Percentiles rank a stretch among this genome's conserved stretches.
Evolutionary conservation across 768 basidiomycete species (phyloP).

Genomic region (Heimioporus sp.): DNA sequence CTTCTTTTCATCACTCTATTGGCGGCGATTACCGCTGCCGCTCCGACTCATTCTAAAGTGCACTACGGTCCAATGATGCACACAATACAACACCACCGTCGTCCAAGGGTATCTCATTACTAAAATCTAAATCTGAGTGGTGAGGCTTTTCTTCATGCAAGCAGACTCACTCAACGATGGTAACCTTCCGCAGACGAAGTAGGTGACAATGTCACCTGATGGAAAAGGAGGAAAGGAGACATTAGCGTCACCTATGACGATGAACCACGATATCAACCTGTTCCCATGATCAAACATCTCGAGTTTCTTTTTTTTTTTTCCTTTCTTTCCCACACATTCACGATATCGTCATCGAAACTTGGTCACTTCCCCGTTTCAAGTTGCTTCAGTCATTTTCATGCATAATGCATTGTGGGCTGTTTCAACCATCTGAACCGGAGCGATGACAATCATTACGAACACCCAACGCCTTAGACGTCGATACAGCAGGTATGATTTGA

Average conservation of each 20-base stretch:
- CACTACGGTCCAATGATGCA: background rate
- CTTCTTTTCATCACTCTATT: slow-evolving; percentile 3
- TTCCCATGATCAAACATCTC: background rate
- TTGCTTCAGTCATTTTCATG: too few species aligned
- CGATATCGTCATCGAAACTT: background rate
- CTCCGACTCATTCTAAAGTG: background rate
- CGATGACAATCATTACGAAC: too few species aligned
- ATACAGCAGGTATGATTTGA: background rate
- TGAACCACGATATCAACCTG: background rate
- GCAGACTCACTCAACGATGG: background rate
- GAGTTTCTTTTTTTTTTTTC: background rate
- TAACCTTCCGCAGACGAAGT: background rate
- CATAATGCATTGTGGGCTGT: too few species aligned
- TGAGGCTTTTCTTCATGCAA: background rate
- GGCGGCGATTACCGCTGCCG: background rate
- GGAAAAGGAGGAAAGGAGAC: too few species aligned
- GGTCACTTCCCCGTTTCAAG: background rate
- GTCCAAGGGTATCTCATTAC: background rate
- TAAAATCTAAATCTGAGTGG: background rate
- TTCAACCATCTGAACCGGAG: too few species aligned
- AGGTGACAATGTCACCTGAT: background rate
- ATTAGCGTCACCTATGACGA: background rate
- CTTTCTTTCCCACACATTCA: background rate
- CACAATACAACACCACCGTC: slow-evolving; percentile 1
- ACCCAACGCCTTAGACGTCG: too few species aligned